Conservation (phyloP, 2,329 filamentous ascomycete species). For the Ophiocordyceps camponoti-rufipedis region DNA sequence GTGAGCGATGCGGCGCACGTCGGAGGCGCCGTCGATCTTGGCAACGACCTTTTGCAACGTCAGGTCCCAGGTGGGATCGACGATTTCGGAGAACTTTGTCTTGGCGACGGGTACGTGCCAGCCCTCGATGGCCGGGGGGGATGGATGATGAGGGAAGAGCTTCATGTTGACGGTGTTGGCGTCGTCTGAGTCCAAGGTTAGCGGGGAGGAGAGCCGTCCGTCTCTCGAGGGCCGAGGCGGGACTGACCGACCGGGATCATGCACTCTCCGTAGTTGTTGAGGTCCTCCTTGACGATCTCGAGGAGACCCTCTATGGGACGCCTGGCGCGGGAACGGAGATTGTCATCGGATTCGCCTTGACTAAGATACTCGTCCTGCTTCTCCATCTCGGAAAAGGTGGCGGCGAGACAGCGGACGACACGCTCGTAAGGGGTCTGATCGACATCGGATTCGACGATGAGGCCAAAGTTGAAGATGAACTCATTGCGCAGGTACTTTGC, state of each 20-base stretch:
- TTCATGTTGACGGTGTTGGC: constrained; percentile 94
- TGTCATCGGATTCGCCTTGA: constrained; percentile 27
- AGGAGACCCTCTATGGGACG: constrained; percentile 68
- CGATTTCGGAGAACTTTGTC: constrained; percentile 43
- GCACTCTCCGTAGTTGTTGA: constrained; percentile 95
- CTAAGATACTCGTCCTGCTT: constrained; percentile 77
- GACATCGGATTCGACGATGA: constrained; percentile 49
- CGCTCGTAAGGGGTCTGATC: constrained; percentile 68
- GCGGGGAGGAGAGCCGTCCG: not conserved
- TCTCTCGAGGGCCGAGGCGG: not conserved
- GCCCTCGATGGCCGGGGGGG: constrained; percentile 59
- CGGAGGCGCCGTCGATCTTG: constrained; percentile 79
- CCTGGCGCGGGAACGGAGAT: constrained; percentile 24
- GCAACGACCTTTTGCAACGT: constrained; percentile 65
- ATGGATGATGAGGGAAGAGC: constrained; percentile 67
- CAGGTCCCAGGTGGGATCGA: constrained; percentile 55
- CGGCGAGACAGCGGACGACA: constrained; percentile 70
- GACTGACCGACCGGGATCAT: constrained; percentile 84
- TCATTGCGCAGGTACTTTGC: constrained; percentile 77
- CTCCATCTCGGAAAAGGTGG: constrained; percentile 76
- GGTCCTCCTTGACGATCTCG: constrained; percentile 63
- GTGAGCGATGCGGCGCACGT: constrained; percentile 71
- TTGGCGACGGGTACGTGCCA: constrained; percentile 81
- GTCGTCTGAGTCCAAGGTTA: constrained; percentile 40
- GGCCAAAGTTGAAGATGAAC: constrained; percentile 96